Evolutionary conservation across 2,329 filamentous ascomycete species (phyloP), one percentile per base, ranked within the genome.

Genomic region (Botrytis tulipae): DNA sequence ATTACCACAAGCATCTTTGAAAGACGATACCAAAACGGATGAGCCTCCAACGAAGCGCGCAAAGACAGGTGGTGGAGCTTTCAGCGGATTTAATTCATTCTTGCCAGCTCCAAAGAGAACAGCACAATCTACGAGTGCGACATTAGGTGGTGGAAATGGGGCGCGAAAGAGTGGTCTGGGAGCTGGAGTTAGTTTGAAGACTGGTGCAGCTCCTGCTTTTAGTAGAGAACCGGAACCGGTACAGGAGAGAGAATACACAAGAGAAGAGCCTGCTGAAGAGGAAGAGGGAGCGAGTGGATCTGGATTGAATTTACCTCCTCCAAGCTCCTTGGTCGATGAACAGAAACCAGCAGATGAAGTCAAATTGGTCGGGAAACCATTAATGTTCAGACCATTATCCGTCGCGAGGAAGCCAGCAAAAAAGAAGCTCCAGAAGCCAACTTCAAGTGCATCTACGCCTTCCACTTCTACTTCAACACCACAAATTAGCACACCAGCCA

Each of bases 341-440:
- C 86, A 89, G 78, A 79, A 89, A 78, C 82, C 87, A 40, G 87
- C 87, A n/a, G 85, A 88, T 2, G 89, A 91, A 73, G 87, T 92
- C 25, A 91, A 93, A 82, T 83, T 92, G 22, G 88, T 91, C 3
- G 93, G 92, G 32, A 96, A 95, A 78, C 89, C 94, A 20, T 89
- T 95, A 82, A 93, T 94, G 89, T 98, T 98, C 82, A 92, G 91
- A 80, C 95, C 95, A 5, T 85, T 98, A 54, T 97, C 95, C 1
- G 94, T 98, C 22, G 89, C 91, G 25, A 88, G 93, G 75, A 93
- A 92, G 76, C 87, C 90, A 44, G 88, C 88, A 76, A 94, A 92
- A 83, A 93, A 91, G 83, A 91, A 85, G 73, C 81, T 73, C 59
- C 71, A 22, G 48, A 63, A 37, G 37, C 81, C 54, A 81, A 37